phyloP scores from a whole-genome alignment of 495 filamentous ascomycete species.

The Pseudevernia furfuracea region DNA sequence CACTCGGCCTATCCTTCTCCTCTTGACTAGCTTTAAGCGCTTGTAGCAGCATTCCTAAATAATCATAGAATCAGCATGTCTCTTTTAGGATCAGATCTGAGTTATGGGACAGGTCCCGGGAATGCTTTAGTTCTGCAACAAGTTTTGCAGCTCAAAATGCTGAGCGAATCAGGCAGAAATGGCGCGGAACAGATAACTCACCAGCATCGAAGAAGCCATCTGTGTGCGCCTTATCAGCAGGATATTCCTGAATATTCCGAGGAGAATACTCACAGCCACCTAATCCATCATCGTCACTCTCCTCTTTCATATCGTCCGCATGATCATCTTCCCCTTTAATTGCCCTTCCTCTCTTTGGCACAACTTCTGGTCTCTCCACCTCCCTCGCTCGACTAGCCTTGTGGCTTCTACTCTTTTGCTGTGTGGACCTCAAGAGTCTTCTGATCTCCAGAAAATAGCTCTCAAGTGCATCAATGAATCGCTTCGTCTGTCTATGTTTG shows the following conservation, averaged over 20 bases:
- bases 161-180: too few relatives aligned
- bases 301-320: slow-evolving; percentile 52
- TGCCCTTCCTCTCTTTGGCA: slow-evolving; percentile 38
- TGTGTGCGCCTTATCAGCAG: slow-evolving; percentile 35
- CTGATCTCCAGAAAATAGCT: slow-evolving; percentile 84
- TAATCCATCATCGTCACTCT: slow-evolving; percentile 80
- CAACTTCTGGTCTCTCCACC: slow-evolving; percentile 46
- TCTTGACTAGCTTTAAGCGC: slow-evolving; percentile 62
- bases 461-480: slow-evolving; percentile 84
- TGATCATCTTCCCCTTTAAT: slow-evolving; percentile 42
- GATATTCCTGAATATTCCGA: slow-evolving; percentile 14
- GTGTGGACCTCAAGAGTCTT: slow-evolving; percentile 64
- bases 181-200: too few relatives aligned
- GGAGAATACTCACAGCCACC: slow-evolving; percentile 71
- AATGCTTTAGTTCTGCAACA: too few relatives aligned
- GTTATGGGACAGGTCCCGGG: too few relatives aligned
- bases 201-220: slow-evolving; percentile 96
- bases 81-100: too few relatives aligned
- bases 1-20: slow-evolving; percentile 40
- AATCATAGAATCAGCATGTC: too few relatives aligned
- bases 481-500: slow-evolving; percentile 86
- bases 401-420: slow-evolving; percentile 46
- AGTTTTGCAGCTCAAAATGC: too few relatives aligned
- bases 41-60: slow-evolving; percentile 84
- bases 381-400: slow-evolving; percentile 58